Base-by-base conservation (phyloP, 2,329 filamentous ascomycete species). In the Sporothrix phasma region DNA sequence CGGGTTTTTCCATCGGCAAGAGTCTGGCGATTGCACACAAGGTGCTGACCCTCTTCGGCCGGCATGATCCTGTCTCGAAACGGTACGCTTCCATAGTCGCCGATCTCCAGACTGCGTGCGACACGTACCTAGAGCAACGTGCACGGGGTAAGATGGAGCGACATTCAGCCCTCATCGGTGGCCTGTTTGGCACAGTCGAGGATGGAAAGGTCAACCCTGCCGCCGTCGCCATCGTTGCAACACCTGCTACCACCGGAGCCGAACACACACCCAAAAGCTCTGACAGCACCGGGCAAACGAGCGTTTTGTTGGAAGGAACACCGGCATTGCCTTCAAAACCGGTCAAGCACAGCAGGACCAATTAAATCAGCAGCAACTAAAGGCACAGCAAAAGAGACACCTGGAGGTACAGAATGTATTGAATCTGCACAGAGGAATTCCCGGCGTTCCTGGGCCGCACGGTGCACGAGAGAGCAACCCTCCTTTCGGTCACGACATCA, bases 1-100 rank as follows among this genome's bases (percentile, higher is more conserved):
- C 67, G 66, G 19, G 68, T 70, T 0, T 75, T 75, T 5, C 72
- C 73, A 66, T 75, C 0, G 68, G 70, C 26, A 71, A 69, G 46
- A 72, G 70, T 1, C 65, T 75, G 0, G 64, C 66, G 0, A 56
- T 66, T 0, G 70, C 71, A 0, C 66, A 69, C 10, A 65, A 64
- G 2, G 67, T 74, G 0, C 69, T 75, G 1, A 61, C 66, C 0
- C 67, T 68, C 1, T 70, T 75, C 61, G 65, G 65, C 4, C 64
- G 53, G 5, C 67, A 70, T 34, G 71, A 73, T 46, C 61, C 65
- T 4, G 68, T 73, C 15, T 68, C 69, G 0, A 65, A 53, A 31
- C 64, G 71, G 7, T 67, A 71, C n/a, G 59, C 66, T 2, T 62
- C 65, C 1, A 72, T 73, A 39, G 63, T 70, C 5, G 64, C 66